Evolutionary conservation across 2,329 filamentous ascomycete species (phyloP).

Genomic region (Claviceps africana): DNA sequence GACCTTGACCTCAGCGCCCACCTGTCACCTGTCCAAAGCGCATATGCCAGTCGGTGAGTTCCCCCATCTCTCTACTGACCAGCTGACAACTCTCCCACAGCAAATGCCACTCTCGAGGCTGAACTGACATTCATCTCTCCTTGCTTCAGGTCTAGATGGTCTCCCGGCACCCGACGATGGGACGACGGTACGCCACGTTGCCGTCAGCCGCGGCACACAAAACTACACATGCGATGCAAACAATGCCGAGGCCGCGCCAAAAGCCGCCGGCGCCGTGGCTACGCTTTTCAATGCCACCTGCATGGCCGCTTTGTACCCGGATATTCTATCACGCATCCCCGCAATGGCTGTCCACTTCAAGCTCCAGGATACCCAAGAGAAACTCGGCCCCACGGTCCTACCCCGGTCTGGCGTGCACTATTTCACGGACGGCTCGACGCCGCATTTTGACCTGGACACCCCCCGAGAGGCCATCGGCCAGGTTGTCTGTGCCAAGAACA

Average conservation of each 20-base stretch:
- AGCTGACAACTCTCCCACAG: not conserved
- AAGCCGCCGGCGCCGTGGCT: conserved; percentile 59
- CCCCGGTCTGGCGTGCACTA: conserved; percentile 64
- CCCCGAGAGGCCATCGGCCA: conserved; percentile 38
- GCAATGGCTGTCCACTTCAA: conserved; percentile 54
- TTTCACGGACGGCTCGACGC: conserved; percentile 57
- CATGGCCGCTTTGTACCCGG: conserved; percentile 54
- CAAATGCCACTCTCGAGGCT: not conserved
- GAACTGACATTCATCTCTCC: not conserved
- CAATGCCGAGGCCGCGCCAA: conserved; percentile 47
- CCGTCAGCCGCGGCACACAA: conserved; percentile 75
- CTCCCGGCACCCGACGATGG: conserved; percentile 48
- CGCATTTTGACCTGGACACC: conserved; percentile 68
- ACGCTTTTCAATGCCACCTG: conserved; percentile 82
- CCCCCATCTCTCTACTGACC: too few species aligned
- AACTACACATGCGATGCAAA: conserved; percentile 75
- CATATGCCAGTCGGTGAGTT: conserved; percentile 32
- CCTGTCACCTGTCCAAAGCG: conserved; percentile 41
- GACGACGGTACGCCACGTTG: conserved; percentile 59
- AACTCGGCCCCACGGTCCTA: conserved; percentile 43
- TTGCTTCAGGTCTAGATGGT: conserved; percentile 32
- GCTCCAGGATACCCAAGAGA: conserved; percentile 26
- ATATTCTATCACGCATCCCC: conserved; percentile 51
- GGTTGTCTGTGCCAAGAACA: conserved; percentile 48
- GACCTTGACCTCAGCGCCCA: conserved; percentile 24